These are phyloP conservation scores for Exophiala bonariae DNA, from an alignment of 2,329 filamentous ascomycete species.

Conservation along the genomic window DNA sequence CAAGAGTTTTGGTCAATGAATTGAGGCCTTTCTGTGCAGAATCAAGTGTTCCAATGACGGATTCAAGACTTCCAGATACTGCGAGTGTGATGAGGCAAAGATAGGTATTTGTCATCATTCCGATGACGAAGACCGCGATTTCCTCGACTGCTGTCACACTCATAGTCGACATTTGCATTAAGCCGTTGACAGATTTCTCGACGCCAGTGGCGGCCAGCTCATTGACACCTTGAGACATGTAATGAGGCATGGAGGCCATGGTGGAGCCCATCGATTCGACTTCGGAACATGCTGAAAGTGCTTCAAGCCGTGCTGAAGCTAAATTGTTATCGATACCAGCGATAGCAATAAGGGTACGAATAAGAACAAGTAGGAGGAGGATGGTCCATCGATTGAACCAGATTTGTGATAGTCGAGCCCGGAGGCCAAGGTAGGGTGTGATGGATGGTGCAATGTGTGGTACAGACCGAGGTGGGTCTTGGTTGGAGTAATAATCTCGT, in stretches of 20 bases:
- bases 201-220: constrained; percentile 77
- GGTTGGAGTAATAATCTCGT: constrained; percentile 59
- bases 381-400: constrained; percentile 99
- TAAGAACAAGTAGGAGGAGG: constrained; percentile 79
- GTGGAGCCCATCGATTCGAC: constrained; percentile 91
- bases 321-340: constrained; percentile 72
- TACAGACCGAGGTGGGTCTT: constrained; percentile 55
- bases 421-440: constrained; percentile 89
- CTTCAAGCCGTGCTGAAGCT: constrained; percentile 73
- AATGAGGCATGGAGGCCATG: constrained; percentile 98
- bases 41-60: constrained; percentile 62
- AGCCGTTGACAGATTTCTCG: constrained; percentile 74
- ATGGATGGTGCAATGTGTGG: constrained; percentile 66
- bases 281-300: constrained; percentile 83
- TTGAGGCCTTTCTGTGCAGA: constrained; percentile 63
- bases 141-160: constrained; percentile 80
- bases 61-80: constrained; percentile 74
- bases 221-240: constrained; percentile 86
- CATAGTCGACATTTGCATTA: constrained; percentile 77
- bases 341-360: constrained; percentile 75
- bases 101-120: constrained; percentile 87
- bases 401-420: constrained; percentile 86
- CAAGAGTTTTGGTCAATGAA: constrained; percentile 48
- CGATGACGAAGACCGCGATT: constrained; percentile 88
- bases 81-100: constrained; percentile 84